Base-by-base conservation (phyloP, 2,329 filamentous ascomycete species). In the Pestalotiopsis sp. region DNA sequence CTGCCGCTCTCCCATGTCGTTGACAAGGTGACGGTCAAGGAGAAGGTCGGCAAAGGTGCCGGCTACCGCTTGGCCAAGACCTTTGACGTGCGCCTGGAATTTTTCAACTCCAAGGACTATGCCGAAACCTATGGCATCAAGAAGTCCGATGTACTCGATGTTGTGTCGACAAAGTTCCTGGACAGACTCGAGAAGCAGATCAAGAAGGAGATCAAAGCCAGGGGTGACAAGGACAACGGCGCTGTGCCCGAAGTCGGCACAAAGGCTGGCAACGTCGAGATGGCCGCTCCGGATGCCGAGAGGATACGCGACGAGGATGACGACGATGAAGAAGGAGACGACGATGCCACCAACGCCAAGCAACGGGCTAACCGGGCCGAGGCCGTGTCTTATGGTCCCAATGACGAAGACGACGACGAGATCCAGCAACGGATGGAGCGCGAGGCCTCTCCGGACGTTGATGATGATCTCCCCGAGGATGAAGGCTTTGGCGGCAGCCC, bases 91-190 rank as follows among this genome's bases (percentile, higher is more conserved):
- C 86, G 89, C 56, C 83, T 99, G 24, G 87, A 91, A 68, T 92
- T 99, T 76, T 99, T 97, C 84, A 91, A 94, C 0, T 87, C 90
- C 0, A 85, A 89, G 22, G 95, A 98, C 75, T 99, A 98, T 78
- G 89, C 84, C 44, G 84, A 92, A 72, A 93, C 94, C 68, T 98
- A 99, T 76, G 93, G 92, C 20, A 97, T 98, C 75, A 86, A 84
- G 57, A 85, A 91, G 48, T 85, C 87, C 20, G 94, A 98, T 77
- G 92, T 99, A 30, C 85, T 94, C 66, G 82, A 86, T 57, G 90
- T 94, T 0, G 83, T 99, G n/a, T 93, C 97, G 81, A 88, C 85
- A 72, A 92, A 92, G 75, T 91, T 98, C 72, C 82, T 97, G 65
- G 89, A 89, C 0, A 85, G 86, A 60, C 85, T 99, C 14, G 86